Evolutionary conservation across 2,329 filamentous ascomycete genomes (phyloP).

Genomic region (Tetracladium maxilliforme): DNA sequence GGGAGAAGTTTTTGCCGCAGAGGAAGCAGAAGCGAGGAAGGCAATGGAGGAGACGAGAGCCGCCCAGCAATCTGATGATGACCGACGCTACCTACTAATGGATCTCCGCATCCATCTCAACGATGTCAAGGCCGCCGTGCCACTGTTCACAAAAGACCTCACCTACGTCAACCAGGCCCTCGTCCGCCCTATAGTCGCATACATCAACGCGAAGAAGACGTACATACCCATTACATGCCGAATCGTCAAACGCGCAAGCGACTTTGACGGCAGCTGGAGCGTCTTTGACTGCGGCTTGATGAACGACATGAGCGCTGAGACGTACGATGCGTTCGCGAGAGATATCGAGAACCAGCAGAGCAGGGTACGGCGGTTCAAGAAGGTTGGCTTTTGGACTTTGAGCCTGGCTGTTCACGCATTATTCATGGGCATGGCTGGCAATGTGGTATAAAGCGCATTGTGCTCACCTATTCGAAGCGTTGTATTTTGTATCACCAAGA

Average conservation of each 20-base stretch:
- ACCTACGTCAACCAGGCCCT: conserved; percentile 95
- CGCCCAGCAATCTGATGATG: conserved; percentile 23
- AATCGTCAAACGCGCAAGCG: conserved; percentile 73
- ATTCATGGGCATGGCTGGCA: conserved; percentile 88
- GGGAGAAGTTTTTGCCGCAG: too few relatives aligned
- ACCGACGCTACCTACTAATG: conserved; percentile 76
- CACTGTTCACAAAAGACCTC: conserved; percentile 80
- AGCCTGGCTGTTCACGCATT: conserved; percentile 85
- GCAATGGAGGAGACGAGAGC: conserved; percentile 8
- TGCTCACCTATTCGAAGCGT: too few relatives aligned
- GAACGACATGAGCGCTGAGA: conserved; percentile 86
- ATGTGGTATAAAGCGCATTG: conserved; percentile 49
- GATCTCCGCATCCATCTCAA: conserved; percentile 92
- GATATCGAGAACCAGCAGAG: conserved; percentile 85
- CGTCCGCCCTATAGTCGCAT: conserved; percentile 89
- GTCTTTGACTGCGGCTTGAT: conserved; percentile 86
- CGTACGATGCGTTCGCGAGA: conserved; percentile 84
- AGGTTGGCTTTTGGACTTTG: conserved; percentile 92
- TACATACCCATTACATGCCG: conserved; percentile 94
- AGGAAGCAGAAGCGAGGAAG: conserved; percentile 10
- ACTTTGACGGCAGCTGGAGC: conserved; percentile 95
- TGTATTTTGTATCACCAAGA: too few relatives aligned
- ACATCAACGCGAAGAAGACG: conserved; percentile 89
- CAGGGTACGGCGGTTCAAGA: conserved; percentile 74
- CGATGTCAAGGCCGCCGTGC: conserved; percentile 83